Percentiles rank a stretch among this genome's conserved stretches.
These are phyloP conservation scores for Smithsoniella earleae DNA, from an alignment of 163 green algal species.

Conservation along the genomic window DNA sequence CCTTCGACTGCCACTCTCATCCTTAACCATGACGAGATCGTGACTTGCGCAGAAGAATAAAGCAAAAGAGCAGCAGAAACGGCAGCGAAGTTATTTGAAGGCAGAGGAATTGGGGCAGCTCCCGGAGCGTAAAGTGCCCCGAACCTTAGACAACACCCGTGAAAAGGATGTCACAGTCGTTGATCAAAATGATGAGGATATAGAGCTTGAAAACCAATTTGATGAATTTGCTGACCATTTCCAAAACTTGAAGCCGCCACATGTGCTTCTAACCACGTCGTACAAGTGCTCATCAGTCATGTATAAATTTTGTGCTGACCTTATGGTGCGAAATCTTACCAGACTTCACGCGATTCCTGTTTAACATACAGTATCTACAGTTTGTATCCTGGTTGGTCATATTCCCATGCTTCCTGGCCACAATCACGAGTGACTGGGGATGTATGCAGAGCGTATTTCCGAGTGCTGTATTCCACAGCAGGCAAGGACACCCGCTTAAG, in stretches of 20 bases:
- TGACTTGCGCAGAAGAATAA: conserved; percentile 55
- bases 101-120: conserved; percentile 58
- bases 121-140: conserved; percentile 34
- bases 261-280: conserved; percentile 88
- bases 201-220: conserved; percentile 65
- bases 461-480: conserved; percentile 82
- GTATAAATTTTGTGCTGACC: conserved; percentile 81
- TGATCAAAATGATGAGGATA: conserved; percentile 66
- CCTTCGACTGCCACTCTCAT: background rate
- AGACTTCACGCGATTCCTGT: background rate
- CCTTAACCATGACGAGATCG: background rate
- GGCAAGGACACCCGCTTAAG: conserved; percentile 78
- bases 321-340: conserved; percentile 53
- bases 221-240: conserved; percentile 92
- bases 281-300: conserved; percentile 73
- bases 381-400: background rate
- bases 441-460: conserved; percentile 62
- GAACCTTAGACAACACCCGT: conserved; percentile 85
- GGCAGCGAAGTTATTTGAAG: conserved; percentile 48
- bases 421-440: no score
- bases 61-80: conserved; percentile 54
- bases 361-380: background rate
- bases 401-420: background rate
- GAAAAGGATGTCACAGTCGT: conserved; percentile 77
- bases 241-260: conserved; percentile 49